A percentile compares a stretch with the other conserved stretches of the same genome.
Conservation (phyloP, 345 rosid genomes). For the Populus ilicifolia region DNA sequence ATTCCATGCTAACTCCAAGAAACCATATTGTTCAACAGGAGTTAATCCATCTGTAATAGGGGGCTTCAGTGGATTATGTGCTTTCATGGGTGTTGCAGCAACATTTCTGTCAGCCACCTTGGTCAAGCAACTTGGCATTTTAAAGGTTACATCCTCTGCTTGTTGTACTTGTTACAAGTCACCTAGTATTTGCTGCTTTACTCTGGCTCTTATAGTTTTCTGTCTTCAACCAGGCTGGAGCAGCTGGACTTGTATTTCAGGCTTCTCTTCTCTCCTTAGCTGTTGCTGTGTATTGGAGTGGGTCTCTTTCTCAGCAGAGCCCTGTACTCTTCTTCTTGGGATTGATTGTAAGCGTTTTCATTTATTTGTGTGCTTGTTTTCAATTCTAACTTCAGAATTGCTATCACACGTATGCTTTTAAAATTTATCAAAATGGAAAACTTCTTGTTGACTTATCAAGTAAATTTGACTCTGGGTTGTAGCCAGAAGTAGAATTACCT, state of each 20-base stretch:
- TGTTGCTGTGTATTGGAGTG: conserved; percentile 71
- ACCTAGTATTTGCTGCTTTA: neutral
- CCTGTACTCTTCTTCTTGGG: conserved; percentile 72
- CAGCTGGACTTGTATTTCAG: conserved; percentile 76
- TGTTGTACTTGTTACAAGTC: conserved; percentile 2
- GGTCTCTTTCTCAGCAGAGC: conserved; percentile 59
- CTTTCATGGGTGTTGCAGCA: conserved; percentile 92
- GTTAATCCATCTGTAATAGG: conserved; percentile 83
- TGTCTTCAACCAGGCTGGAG: conserved; percentile 75
- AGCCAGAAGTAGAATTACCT: too few species aligned
- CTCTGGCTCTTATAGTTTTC: conserved; percentile 5
- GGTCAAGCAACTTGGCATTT: conserved; percentile 67
- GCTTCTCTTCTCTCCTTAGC: conserved; percentile 76
- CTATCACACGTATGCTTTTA: neutral
- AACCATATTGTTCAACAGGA: conserved; percentile 40
- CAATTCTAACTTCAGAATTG: neutral
- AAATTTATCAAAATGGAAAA: neutral
- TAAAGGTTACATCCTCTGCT: conserved; percentile 43
- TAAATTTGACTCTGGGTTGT: neutral
- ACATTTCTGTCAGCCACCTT: conserved; percentile 78
- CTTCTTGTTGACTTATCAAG: neutral
- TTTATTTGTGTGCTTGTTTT: neutral
- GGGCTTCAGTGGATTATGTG: conserved; percentile 87
- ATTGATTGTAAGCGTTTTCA: conserved; percentile 60
- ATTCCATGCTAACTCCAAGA: conserved; percentile 9